Conservation (phyloP, 1,284 basidiomycete species). For the Naganishia sp. region DNA sequence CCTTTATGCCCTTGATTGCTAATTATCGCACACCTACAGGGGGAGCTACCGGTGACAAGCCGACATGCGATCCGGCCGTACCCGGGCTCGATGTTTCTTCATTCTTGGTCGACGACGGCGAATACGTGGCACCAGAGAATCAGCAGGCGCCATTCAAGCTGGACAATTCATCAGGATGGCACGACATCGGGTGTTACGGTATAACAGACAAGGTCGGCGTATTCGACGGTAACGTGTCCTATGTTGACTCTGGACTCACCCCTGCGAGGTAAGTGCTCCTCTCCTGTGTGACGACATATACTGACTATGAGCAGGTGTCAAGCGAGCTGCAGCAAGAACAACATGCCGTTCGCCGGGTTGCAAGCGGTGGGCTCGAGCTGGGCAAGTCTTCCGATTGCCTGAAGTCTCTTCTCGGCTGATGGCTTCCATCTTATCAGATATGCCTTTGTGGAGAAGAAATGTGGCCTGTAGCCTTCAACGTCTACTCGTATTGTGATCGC, state of each 20-base stretch:
- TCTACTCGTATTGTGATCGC: constrained; percentile 15
- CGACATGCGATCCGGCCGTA: constrained; percentile 33
- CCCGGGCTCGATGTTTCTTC: constrained; percentile 36
- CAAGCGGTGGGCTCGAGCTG: constrained; percentile 10
- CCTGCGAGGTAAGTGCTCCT: constrained; percentile 9
- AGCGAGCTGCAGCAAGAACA: constrained; percentile 23
- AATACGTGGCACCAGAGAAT: constrained; percentile 32
- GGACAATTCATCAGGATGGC: constrained; percentile 39
- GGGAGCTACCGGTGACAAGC: constrained; percentile 33
- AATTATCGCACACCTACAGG: constrained; percentile 36
- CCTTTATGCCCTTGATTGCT: background rate
- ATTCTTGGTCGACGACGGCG: constrained; percentile 39
- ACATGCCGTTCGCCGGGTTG: constrained; percentile 22
- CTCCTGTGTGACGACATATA: background rate
- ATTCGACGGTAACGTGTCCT: constrained; percentile 14
- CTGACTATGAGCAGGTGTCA: constrained; percentile 8
- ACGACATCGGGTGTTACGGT: constrained; percentile 37
- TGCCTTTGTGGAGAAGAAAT: constrained; percentile 15
- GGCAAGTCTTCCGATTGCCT: background rate
- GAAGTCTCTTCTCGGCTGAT: background rate
- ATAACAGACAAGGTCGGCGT: constrained; percentile 6
- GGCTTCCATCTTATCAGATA: background rate
- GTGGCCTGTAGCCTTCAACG: constrained; percentile 18
- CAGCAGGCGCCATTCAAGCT: constrained; percentile 23
- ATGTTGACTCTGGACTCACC: constrained; percentile 16